Evolutionary conservation across 305 asterid species (phyloP).

Genomic region (Fraxinus latifolia): DNA sequence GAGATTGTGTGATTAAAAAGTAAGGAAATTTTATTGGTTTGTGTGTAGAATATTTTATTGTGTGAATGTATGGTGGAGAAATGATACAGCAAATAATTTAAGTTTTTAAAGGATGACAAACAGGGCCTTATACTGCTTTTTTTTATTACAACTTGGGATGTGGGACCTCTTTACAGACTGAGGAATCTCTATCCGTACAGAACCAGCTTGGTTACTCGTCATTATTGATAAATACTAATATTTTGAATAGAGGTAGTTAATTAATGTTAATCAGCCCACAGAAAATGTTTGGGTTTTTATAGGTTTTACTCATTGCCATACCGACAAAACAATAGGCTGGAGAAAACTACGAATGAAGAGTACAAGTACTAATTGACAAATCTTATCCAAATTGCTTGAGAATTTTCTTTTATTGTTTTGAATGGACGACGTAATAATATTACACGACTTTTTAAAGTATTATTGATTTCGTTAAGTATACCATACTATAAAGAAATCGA

Average conservation of each 20-base stretch:
- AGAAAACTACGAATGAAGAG: neutral
- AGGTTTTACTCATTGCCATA: neutral
- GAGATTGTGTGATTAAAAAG: too few relatives aligned
- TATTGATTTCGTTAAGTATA: neutral
- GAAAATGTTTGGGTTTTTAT: neutral
- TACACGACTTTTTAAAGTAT: neutral
- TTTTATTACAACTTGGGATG: neutral
- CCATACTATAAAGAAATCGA: too few relatives aligned
- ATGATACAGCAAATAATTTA: too few relatives aligned
- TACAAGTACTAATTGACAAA: neutral
- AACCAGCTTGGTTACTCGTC: neutral
- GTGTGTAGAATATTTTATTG: too few relatives aligned
- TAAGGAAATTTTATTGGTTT: too few relatives aligned
- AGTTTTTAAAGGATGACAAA: too few relatives aligned
- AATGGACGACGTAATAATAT: neutral
- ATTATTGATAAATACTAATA: constrained; percentile 15
- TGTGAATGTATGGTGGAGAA: too few relatives aligned
- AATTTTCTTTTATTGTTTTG: too few relatives aligned
- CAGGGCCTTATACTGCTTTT: too few relatives aligned
- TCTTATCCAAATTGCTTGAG: neutral
- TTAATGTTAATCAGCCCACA: constrained; percentile 20
- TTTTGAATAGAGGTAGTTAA: neutral
- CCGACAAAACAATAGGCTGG: constrained; percentile 13
- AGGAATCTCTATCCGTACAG: constrained; percentile 32
- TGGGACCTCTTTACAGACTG: constrained; percentile 16